Evolutionary conservation across 1,284 basidiomycete genomes (phyloP).

Genomic region (Hemileia vastatrix): DNA sequence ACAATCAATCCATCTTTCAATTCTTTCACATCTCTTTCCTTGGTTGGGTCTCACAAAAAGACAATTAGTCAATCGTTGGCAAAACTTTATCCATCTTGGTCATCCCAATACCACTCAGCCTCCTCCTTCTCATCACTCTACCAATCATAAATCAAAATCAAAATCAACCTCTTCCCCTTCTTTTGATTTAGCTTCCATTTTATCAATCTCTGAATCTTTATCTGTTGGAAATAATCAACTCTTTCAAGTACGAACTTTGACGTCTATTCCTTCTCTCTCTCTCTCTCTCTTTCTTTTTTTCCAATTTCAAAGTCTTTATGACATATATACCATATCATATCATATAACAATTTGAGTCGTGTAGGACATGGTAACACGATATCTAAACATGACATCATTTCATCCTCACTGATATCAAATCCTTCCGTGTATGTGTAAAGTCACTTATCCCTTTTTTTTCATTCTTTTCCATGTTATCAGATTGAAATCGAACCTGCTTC

Average conservation of each 20-base stretch:
- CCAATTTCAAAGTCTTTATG: no score
- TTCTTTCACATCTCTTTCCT: background rate
- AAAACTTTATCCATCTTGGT: background rate
- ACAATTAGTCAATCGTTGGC: constrained; percentile 8
- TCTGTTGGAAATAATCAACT: no score
- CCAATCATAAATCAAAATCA: constrained; percentile 8
- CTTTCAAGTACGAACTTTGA: constrained; percentile 39
- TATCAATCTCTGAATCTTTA: no score
- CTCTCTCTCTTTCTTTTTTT: background rate
- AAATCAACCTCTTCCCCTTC: constrained; percentile 41
- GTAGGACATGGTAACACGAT: no score
- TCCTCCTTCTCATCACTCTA: background rate
- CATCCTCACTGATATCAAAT: no score
- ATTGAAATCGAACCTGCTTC: constrained; percentile 63
- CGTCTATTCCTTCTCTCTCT: background rate
- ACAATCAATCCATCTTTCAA: background rate
- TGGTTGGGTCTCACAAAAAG: background rate
- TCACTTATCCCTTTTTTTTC: no score
- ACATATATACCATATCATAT: no score
- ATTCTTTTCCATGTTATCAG: no score
- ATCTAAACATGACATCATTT: background rate
- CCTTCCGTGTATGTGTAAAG: no score
- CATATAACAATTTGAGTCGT: no score
- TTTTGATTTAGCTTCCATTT: no score
- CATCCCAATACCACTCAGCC: background rate